Evolutionary conservation across 306 rosid genomes (phyloP).

Genomic region (Senna siamea): DNA sequence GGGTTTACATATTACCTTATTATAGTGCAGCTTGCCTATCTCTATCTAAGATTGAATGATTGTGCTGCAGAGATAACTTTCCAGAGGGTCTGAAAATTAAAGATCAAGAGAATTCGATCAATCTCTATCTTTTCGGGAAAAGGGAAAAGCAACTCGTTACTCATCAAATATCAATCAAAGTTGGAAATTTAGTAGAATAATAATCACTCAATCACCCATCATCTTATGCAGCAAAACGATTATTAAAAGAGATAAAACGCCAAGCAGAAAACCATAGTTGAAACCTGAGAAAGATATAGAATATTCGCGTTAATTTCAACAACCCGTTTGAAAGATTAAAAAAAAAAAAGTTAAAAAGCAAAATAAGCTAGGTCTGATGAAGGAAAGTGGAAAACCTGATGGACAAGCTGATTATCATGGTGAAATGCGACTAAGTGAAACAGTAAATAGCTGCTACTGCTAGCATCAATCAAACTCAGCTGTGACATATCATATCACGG

Average conservation of each 20-base stretch:
- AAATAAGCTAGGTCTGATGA: background rate
- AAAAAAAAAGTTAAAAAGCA: background rate
- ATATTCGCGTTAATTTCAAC: background rate
- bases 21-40: slow-evolving; percentile 6
- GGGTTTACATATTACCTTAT: slow-evolving; percentile 29
- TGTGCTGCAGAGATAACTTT: background rate
- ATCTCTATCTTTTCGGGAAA: background rate
- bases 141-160: background rate
- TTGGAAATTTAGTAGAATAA: background rate
- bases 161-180: background rate
- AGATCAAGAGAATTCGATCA: slow-evolving; percentile 10
- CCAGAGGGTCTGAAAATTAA: slow-evolving; percentile 1
- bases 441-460: no score
- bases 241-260: background rate
- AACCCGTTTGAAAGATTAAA: background rate
- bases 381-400: background rate
- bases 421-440: background rate
- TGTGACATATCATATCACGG: background rate
- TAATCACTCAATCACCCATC: background rate
- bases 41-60: slow-evolving; percentile 20
- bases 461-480: background rate
- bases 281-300: no score
- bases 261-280: no score
- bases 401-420: background rate
- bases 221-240: background rate